These are phyloP conservation scores for Tolypocladium tundrense DNA, from an alignment of 2,329 filamentous ascomycete genomes.

Conservation along the genomic window DNA sequence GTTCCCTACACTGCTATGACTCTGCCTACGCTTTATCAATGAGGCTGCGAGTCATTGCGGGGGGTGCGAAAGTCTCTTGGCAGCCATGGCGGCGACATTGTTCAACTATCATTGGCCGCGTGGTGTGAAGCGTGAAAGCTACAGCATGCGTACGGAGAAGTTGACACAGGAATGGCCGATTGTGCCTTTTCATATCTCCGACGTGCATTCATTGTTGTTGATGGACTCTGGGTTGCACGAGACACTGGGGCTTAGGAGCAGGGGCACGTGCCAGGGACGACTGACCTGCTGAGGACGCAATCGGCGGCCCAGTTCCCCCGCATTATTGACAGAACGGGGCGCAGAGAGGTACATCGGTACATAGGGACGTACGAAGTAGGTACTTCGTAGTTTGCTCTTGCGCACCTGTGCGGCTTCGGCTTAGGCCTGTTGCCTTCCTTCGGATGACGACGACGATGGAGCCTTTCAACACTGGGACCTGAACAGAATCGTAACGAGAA, in stretches of 20 bases:
- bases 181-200: neutral
- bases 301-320: neutral
- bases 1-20: neutral
- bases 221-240: neutral
- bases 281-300: neutral
- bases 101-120: neutral
- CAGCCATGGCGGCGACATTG: neutral
- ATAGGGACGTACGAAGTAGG: no score
- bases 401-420: neutral
- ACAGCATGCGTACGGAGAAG: neutral
- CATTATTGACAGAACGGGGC: neutral
- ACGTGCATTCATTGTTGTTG: neutral
- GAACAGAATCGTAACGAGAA: neutral
- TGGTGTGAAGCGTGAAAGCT: neutral
- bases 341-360: neutral
- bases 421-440: neutral
- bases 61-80: neutral
- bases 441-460: neutral
- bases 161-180: no score
- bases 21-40: neutral
- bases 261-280: conserved; percentile 2
- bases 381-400: neutral
- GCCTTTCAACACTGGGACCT: neutral
- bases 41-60: neutral
- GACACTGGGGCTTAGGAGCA: neutral